These are phyloP conservation scores for Aurifilum marmelostoma DNA, from an alignment of 2,329 filamentous ascomycete genomes.

Conservation along the genomic window DNA sequence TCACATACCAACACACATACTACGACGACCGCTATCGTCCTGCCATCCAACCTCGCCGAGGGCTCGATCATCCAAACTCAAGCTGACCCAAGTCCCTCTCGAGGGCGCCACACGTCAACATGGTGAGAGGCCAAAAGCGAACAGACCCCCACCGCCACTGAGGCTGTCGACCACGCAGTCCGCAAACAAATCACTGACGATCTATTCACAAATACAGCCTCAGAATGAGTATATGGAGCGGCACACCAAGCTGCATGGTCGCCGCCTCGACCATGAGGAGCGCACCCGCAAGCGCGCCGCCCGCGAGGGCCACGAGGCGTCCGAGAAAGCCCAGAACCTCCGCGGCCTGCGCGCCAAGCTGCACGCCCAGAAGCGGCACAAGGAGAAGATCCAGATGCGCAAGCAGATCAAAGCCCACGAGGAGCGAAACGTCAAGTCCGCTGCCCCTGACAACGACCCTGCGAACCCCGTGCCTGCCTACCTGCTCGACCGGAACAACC, in stretches of 20 bases:
- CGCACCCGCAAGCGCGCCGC: constrained; percentile 83
- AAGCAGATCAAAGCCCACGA: constrained; percentile 95
- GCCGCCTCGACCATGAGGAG: constrained; percentile 74
- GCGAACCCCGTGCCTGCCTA: constrained; percentile 87
- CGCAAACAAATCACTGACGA: constrained; percentile 22
- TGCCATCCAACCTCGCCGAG: not conserved
- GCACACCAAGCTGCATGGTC: constrained; percentile 66
- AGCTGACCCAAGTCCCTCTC: constrained; percentile 20
- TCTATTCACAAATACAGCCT: constrained; percentile 56
- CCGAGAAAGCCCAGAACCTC: constrained; percentile 89
- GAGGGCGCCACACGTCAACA: constrained; percentile 22
- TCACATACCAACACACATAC: not conserved
- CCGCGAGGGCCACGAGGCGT: constrained; percentile 85
- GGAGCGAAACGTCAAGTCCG: constrained; percentile 91
- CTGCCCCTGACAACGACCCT: constrained; percentile 75
- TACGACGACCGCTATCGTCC: not conserved
- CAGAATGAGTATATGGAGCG: constrained; percentile 86
- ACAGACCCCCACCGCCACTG: not conserved
- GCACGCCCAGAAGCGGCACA: constrained; percentile 88
- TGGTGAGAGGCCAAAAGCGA: constrained; percentile 17
- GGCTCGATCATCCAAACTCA: not conserved
- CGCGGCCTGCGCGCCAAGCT: constrained; percentile 90
- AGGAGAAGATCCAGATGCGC: constrained; percentile 98
- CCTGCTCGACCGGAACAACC: constrained; percentile 78
- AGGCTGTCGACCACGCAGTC: constrained; percentile 34